Base-by-base conservation (phyloP, 2,329 filamentous ascomycete genomes). In the Dactylellina haptotyla region DNA sequence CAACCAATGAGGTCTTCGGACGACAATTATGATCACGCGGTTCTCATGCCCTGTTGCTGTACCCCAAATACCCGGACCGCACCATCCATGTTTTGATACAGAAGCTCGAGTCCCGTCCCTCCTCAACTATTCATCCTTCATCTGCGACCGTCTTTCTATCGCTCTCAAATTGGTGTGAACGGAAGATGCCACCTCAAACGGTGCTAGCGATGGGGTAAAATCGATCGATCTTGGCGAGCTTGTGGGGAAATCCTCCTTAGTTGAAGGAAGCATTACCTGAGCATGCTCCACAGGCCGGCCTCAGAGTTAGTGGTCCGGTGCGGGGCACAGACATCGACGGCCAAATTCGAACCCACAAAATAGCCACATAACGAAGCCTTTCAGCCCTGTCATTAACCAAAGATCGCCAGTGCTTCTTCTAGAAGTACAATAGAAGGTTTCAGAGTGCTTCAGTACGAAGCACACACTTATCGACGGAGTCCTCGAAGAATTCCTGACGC, bases 1-100 rank as follows among this genome's bases (percentile, higher is more conserved):
- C 58, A 30, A 28, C 66, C 66, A 71, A 71, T 71, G 48, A 64
- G 34, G 58, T 63, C 66, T 71, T 71, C 66, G 66, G 66, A 71
- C 45, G 66, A 71, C 58, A 43, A 43, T 28, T 56, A 51, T 71
- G 66, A 64, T 71, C 66, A 71, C 66, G 66, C 66, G 66, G 57
- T 71, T 64, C 58, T 41, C 50, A 16, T 51, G 45, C 50, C 61
- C 62, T 66, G 34, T 16, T 43, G 30, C 26, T 70, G 57, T 48
- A 62, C 48, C 58, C 66, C 58, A 71, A 71, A 71, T 71, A 71
- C 28, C 66, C 66, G 66, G 66, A 63, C 66, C 51, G 66, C 66
- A 51, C 51, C 34, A 71, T 71, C 66, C 66, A 71, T 58, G 58
- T 53, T 58, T 71, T 53, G 66, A 71, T 51, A 63, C 66, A 58